These are phyloP conservation scores for Alternaria infectoria DNA, from an alignment of 2,329 filamentous ascomycete genomes.

Conservation along the genomic window DNA sequence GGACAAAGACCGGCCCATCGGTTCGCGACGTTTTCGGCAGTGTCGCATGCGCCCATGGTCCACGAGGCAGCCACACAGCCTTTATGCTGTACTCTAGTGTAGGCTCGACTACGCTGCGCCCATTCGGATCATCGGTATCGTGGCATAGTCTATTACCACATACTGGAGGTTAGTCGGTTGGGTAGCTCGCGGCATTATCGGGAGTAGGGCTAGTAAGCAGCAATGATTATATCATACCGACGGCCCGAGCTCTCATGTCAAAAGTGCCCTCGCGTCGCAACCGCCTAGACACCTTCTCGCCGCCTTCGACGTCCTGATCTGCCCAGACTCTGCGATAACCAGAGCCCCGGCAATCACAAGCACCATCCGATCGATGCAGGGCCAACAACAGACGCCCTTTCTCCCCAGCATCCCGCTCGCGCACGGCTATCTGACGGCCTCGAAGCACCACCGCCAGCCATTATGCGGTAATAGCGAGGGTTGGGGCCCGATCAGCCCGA, in stretches of 20 bases:
- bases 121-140: neutral
- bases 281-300: conserved; percentile 6
- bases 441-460: conserved; percentile 62
- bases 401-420: conserved; percentile 33
- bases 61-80: neutral
- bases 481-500: conserved; percentile 90
- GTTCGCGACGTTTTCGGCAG: neutral
- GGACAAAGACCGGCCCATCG: conserved; percentile 7
- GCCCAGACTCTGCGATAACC: conserved; percentile 23
- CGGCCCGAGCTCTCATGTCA: conserved; percentile 13
- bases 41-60: neutral
- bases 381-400: conserved; percentile 46
- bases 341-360: conserved; percentile 32
- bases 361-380: conserved; percentile 44
- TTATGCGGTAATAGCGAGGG: conserved; percentile 90
- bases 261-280: conserved; percentile 15
- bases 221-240: conserved; percentile 18
- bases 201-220: conserved; percentile 9
- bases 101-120: neutral
- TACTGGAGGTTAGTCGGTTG: neutral
- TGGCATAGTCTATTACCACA: neutral
- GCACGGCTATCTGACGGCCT: conserved; percentile 62
- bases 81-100: neutral
- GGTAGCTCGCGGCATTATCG: conserved; percentile 9
- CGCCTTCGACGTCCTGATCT: conserved; percentile 18